Evolutionary conservation across 768 basidiomycete species (phyloP).

Genomic region (Clathrus columnatus): DNA sequence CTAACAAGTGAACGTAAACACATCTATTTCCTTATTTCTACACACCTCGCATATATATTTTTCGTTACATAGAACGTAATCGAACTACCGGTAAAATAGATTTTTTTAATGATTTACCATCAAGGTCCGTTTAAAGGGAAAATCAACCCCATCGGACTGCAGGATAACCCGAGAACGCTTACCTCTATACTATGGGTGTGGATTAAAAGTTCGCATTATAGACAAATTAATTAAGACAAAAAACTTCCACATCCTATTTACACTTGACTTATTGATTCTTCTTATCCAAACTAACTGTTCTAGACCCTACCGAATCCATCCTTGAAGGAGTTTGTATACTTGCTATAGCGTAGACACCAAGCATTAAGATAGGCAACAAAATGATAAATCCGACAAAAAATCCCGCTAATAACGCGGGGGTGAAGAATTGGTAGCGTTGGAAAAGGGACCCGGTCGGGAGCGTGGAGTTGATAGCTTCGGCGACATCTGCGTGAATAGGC

Average conservation of each 20-base stretch:
- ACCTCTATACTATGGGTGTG: background rate
- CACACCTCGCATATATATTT: background rate
- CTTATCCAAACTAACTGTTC: conserved; percentile 61
- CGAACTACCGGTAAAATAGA: too few species aligned
- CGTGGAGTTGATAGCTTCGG: conserved; percentile 26
- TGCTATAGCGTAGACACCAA: conserved; percentile 58
- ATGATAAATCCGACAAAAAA: conserved; percentile 61
- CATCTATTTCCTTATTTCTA: background rate
- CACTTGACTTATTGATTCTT: conserved; percentile 59
- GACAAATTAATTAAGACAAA: background rate
- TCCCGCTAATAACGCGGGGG: conserved; percentile 59
- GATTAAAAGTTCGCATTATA: background rate
- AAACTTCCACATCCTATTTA: background rate
- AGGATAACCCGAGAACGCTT: too few species aligned
- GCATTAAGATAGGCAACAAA: conserved; percentile 53
- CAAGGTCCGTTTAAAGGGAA: too few species aligned
- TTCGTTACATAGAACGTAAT: background rate
- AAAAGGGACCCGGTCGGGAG: conserved; percentile 51
- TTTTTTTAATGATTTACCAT: too few species aligned
- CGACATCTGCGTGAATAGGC: conserved; percentile 28
- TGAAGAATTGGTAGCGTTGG: conserved; percentile 67
- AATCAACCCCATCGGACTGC: too few species aligned
- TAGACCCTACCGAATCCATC: conserved; percentile 44
- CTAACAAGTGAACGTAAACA: background rate
- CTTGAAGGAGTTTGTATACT: conserved; percentile 66